These are phyloP conservation scores for Taphrina deformans DNA, from an alignment of 1,139 yeast species.

Conservation along the genomic window DNA sequence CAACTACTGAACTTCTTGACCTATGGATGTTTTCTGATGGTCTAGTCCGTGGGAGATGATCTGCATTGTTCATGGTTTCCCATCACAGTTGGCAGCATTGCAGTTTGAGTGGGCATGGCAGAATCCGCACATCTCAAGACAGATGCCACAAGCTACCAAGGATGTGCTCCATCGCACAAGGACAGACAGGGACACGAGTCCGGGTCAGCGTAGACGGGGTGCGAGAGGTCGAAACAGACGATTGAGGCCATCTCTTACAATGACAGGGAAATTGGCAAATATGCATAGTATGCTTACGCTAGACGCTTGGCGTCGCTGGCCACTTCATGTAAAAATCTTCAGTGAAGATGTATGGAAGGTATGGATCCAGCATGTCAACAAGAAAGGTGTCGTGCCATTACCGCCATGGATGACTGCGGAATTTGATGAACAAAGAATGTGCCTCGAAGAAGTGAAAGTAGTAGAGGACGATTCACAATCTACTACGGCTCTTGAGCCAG, in stretches of 20 bases:
- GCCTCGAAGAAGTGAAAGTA: background rate
- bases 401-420: constrained; percentile 29
- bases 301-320: constrained; percentile 32
- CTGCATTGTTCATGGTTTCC: constrained; percentile 66
- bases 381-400: constrained; percentile 6
- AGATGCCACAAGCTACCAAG: constrained; percentile 25
- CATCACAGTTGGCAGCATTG: constrained; percentile 66
- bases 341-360: constrained; percentile 24
- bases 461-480: background rate
- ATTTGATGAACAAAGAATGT: constrained; percentile 5
- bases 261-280: constrained; percentile 18
- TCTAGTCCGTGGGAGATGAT: constrained; percentile 72
- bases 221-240: constrained; percentile 12
- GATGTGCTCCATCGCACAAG: constrained; percentile 15
- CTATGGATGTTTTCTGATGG: background rate
- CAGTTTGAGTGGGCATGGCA: constrained; percentile 52
- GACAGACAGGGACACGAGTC: constrained; percentile 11
- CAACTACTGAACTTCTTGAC: background rate
- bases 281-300: constrained; percentile 26
- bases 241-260: constrained; percentile 17
- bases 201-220: constrained; percentile 18
- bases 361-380: constrained; percentile 20
- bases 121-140: constrained; percentile 33
- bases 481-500: background rate
- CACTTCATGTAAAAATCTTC: constrained; percentile 27